Conservation (phyloP, 176 grass and related monocot species). For the Areca catechu region DNA sequence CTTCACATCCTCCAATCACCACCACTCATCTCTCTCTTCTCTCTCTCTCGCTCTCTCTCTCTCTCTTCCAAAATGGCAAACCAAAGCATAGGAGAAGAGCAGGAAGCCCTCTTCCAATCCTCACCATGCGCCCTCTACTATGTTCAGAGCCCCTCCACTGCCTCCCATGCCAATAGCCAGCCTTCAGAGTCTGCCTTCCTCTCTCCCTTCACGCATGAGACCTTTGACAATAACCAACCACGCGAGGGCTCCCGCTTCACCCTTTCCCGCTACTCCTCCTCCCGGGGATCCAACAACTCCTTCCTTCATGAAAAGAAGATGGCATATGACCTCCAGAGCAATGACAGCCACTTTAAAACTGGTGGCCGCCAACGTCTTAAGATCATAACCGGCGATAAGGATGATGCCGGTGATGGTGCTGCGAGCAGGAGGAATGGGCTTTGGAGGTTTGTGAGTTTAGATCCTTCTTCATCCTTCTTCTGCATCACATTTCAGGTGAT, state of each 20-base stretch:
- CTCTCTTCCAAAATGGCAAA: neutral
- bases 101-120: constrained; percentile 56
- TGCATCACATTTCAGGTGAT: constrained; percentile 67
- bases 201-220: constrained; percentile 14
- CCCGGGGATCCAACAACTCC: constrained; percentile 71
- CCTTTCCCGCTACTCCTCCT: constrained; percentile 87
- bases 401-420: neutral
- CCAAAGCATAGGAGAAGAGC: constrained; percentile 36
- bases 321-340: no score
- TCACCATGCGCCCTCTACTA: constrained; percentile 76
- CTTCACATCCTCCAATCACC: no score
- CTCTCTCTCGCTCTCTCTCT: no score
- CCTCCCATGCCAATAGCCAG: constrained; percentile 58
- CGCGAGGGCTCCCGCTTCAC: constrained; percentile 46
- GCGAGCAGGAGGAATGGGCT: constrained; percentile 23
- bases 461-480: constrained; percentile 51
- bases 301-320: constrained; percentile 59
- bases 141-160: constrained; percentile 81
- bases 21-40: no score
- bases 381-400: constrained; percentile 8
- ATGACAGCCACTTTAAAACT: neutral
- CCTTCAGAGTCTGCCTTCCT: constrained; percentile 59
- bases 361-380: constrained; percentile 3
- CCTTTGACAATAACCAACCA: no score
- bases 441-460: constrained; percentile 64